Base-by-base conservation (phyloP, 192 early-diverging fungal species). In the Podila horticola region DNA sequence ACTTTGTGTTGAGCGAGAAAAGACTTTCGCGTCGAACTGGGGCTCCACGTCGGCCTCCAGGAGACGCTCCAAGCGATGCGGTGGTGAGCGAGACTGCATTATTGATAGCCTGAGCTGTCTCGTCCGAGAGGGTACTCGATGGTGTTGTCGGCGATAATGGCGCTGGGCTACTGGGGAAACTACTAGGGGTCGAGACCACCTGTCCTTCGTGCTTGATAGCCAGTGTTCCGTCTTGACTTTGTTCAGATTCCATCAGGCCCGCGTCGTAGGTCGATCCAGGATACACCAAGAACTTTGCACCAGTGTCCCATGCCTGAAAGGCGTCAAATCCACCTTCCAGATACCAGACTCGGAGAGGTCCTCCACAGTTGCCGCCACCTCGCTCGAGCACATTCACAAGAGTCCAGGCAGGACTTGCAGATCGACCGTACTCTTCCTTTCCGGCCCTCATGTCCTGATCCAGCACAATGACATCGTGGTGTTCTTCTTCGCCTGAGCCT, bases 261-360 rank as follows among this genome's bases (percentile, higher is more conserved):
- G 19, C 45, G 3, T 52, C 29, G 17, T 45, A 30, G 8, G 15
- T 29, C 12, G 30, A 24, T 20, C 65, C 72, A 15, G 69, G 30
- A 4, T 64, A 55, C 2, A 33, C 58, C 50, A 82, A 41, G 28
- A 76, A 82, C 58, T 81, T 69, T 51, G 62, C 67, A 24, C 52
- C 58, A 26, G 57, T 52, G 69, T 85, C 84, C 84, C 84, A 85
- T 7, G 60, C 30, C 30, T 71, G 70, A 30, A 89, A 89, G 6
- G 83, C 81, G 1, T 87, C 83, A 66, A 86, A 89, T 5, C 88
- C 88, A 12, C 86, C 88, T 50, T 85, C 77, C 7, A 89, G 72
- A 68, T 84, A 89, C 66, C 83, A 85, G 22, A 85, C 67, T 9
- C 71, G 70, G 17, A 73, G 68, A 0, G 57, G 48, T 20, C 61